Percentiles rank a stretch among this genome's conserved stretches.
Conservation (phyloP, 345 rosid genomes). For the Acer saccharum region DNA sequence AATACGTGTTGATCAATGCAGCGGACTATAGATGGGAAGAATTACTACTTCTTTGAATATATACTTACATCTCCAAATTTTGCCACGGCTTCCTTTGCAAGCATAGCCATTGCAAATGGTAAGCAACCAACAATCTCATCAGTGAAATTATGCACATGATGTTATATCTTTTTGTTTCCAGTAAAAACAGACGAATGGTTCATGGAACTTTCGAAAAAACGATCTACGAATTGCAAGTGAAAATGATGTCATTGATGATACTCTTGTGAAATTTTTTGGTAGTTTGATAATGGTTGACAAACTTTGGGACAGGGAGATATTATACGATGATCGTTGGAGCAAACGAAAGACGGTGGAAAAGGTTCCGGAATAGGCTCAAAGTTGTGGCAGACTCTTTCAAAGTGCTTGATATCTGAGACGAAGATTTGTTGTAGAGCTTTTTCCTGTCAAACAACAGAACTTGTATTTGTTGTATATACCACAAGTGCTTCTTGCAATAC, state of each 20-base stretch:
- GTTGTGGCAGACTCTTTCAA: slow-evolving; percentile 80
- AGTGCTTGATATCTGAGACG: slow-evolving; percentile 55
- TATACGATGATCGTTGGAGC: slow-evolving; percentile 79
- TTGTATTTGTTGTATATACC: background rate
- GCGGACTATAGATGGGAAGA: slow-evolving; percentile 69
- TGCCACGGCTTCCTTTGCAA: slow-evolving; percentile 67
- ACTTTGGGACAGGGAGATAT: slow-evolving; percentile 52
- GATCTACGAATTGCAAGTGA: too few species aligned
- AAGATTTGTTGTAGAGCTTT: background rate
- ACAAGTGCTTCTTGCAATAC: too few species aligned
- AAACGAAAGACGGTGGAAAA: slow-evolving; percentile 73
- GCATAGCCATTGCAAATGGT: slow-evolving; percentile 77
- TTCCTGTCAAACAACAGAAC: background rate
- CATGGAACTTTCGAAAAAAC: background rate
- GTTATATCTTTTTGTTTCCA: background rate
- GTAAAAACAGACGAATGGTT: background rate
- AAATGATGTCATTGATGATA: too few species aligned
- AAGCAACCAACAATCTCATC: slow-evolving; percentile 13
- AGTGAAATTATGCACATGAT: background rate
- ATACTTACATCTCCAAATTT: slow-evolving; percentile 67
- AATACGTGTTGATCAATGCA: slow-evolving; percentile 32
- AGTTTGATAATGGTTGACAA: background rate
- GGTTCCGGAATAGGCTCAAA: slow-evolving; percentile 60
- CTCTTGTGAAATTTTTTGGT: background rate
- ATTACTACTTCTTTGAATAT: slow-evolving; percentile 80